Percentiles rank a stretch among this genome's conserved stretches.
Evolutionary conservation across 306 rosid genomes (phyloP).

Genomic region (Prosopis cineraria): DNA sequence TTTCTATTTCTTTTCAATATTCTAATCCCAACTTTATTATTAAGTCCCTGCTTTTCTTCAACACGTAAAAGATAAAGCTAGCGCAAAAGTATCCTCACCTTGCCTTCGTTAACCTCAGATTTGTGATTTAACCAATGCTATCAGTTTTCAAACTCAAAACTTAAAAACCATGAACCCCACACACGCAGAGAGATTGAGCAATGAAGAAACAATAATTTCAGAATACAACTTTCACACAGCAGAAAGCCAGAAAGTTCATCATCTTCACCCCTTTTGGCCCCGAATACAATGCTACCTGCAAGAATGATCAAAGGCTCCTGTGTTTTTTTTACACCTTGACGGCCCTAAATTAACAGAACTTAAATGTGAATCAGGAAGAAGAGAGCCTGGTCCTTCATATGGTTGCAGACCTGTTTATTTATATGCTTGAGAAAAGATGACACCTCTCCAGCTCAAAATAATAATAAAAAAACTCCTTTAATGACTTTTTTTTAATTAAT

Average conservation of each 20-base stretch:
- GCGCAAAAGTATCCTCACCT: constrained; percentile 58
- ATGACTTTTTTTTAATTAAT: neutral
- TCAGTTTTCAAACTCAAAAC: constrained; percentile 5
- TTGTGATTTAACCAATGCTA: constrained; percentile 30
- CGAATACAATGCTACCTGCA: constrained; percentile 5
- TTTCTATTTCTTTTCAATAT: constrained; percentile 38
- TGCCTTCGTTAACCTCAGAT: constrained; percentile 55
- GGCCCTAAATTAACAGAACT: constrained; percentile 10
- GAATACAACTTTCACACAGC: constrained; percentile 1
- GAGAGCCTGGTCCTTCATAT: neutral
- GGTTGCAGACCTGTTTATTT: neutral
- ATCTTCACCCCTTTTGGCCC: constrained; percentile 22
- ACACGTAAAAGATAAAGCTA: constrained; percentile 73
- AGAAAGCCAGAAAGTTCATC: constrained; percentile 35
- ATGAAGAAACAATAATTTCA: neutral
- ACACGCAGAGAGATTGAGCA: neutral
- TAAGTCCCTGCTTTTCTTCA: constrained; percentile 47
- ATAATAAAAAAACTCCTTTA: too few relatives aligned
- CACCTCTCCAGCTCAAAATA: too few relatives aligned
- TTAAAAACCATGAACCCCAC: neutral
- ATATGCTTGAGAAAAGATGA: neutral
- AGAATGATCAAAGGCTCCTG: constrained; percentile 26
- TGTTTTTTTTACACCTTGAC: constrained; percentile 31
- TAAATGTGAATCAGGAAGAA: constrained; percentile 14
- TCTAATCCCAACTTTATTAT: constrained; percentile 40